These are phyloP conservation scores for Elongisporangium anandrum DNA, from an alignment of 352 stramenopile genomes.

Conservation along the genomic window DNA sequence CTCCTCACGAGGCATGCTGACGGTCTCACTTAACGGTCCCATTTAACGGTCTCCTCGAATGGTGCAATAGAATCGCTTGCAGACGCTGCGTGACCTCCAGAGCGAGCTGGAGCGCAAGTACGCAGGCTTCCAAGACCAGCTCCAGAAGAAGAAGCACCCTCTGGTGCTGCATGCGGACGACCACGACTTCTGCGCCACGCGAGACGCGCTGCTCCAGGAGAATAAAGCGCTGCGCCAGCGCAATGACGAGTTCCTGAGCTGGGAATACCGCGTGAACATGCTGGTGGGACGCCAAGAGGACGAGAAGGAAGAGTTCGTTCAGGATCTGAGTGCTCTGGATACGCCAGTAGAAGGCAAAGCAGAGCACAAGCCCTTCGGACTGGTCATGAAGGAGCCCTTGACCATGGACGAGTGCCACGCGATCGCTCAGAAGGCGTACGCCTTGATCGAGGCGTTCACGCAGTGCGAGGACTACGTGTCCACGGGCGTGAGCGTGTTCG, in stretches of 20 bases:
- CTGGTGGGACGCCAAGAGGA: neutral
- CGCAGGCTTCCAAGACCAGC: neutral
- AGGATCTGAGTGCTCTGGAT: neutral
- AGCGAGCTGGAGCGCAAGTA: conserved; percentile 27
- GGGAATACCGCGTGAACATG: neutral
- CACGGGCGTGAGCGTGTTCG: conserved; percentile 42
- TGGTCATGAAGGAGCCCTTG: conserved; percentile 17
- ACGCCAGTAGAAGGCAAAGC: neutral
- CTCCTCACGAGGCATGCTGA: too few relatives aligned
- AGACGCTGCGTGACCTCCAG: conserved; percentile 28
- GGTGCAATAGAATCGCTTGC: conserved; percentile 22
- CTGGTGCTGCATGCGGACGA: neutral
- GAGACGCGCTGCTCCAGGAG: conserved; percentile 9
- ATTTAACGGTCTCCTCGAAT: neutral
- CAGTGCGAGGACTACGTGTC: conserved; percentile 35
- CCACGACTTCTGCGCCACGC: neutral
- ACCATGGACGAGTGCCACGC: conserved; percentile 35
- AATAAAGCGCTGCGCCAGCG: conserved; percentile 5
- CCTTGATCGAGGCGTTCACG: conserved; percentile 38
- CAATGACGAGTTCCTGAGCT: neutral
- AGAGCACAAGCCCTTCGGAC: neutral
- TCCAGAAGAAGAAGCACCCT: neutral
- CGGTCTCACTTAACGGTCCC: too few relatives aligned
- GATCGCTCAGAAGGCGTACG: conserved; percentile 27
- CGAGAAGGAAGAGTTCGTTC: neutral